Evolutionary conservation across 331 rosid species (phyloP), one percentile per base, ranked within the genome.

Genomic region (Spiraea crenata): DNA sequence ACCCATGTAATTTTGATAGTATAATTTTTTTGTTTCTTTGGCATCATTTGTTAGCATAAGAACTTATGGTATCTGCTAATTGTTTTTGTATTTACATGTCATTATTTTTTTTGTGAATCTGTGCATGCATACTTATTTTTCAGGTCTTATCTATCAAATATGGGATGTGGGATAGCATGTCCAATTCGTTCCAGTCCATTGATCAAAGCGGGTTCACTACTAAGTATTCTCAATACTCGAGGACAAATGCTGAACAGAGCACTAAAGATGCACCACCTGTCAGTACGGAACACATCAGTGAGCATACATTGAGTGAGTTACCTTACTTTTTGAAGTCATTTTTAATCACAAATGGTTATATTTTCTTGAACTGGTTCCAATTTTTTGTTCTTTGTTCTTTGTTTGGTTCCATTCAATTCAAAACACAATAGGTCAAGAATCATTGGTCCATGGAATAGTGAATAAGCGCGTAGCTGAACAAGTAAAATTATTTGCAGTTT

Each of bases 91-190:
- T 34, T n/a, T 67, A 35, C 7, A 1, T 15, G n/a, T 67, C 4
- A 6, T 51, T 52, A 19, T 13, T 39, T n/a, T 19, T 38, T 14
- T 9, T 1, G 57, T 37, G 31, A 25, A 25, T 25, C 31, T 25
- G 31, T 51, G 15, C 8, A 14, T 39, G 19, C 14, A 19, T 37
- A 37, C 46, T 40, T 45, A 51, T 65, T 20, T 65, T 81, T 73
- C 64, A 93, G 98, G 85, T 93, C 70, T 87, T 84, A 70, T 86
- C 89, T 67, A 85, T 90, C 62, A 88, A 84, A 76, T 82, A 77
- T 70, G 97, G 98, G 81, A 79, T 79, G 84, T 87, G 97, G 96
- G 86, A 90, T 76, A 88, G 86, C 85, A 84, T 93, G 56, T 90
- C 80, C 79, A 97, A 93, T 76, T 69, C 90, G 12, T 75, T 85